Base-by-base conservation (phyloP, 2,329 filamentous ascomycete genomes). In the Microcyclospora tardicrescens region DNA sequence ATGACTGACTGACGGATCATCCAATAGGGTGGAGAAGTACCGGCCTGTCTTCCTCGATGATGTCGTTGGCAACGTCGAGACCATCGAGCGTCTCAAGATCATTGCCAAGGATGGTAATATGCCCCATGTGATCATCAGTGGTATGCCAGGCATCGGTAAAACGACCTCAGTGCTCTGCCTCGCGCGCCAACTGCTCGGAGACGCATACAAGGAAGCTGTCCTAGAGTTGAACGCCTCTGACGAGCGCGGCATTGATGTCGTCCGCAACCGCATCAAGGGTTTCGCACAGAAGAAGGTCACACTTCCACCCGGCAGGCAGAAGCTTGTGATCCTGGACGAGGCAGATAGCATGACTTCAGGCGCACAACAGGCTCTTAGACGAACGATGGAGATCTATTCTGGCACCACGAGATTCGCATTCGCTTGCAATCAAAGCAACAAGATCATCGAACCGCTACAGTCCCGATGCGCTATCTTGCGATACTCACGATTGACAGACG, bases 211-310 rank as follows among this genome's bases (percentile, higher is more conserved):
- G 63, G 91, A 98, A 67, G 91, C 91, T 0, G 91, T 98, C 2
- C 65, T 98, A 43, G 91, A 98, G 61, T 72, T 98, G 50, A 98
- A 98, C 58, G 91, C 91, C 41, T 93, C 84, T 55, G 91, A 98
- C 53, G 91, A 98, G 63, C 74, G 91, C 71, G 81, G 89, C 54
- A 98, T 98, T 59, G 91, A 98, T 56, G 91, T 98, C 13, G 91
- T 98, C 16, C 78, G 91, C 37, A 95, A 95, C 60, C 73, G 91
- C 46, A 98, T 98, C 69, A 98, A 98, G 66, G 86, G 85, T 6
- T 98, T 98, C 56, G 91, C 91, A 3, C 91, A 96, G 63, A 98
- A 98, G 64, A 98, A 98, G 64, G 91, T 98, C 51, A 98, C 91
- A 1, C 71, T 98, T 10, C 86, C 91, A 0, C 68, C 79, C 1